Evolutionary conservation across 164 flowering plant genomes (phyloP).

Genomic region (Magnolia officinalis): DNA sequence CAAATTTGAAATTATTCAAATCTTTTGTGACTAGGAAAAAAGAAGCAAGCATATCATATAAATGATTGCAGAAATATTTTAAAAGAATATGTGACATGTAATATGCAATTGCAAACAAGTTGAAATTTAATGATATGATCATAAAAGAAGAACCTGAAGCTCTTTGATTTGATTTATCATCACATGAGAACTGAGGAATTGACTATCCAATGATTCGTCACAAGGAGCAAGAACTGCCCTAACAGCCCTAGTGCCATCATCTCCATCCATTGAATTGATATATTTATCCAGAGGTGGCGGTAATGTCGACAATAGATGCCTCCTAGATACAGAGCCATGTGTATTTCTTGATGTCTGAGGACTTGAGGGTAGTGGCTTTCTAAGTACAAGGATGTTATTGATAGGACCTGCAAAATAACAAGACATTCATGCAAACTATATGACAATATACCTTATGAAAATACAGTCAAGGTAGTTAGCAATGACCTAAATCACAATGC

Average conservation of each 20-base stretch:
- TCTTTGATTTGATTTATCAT: conserved; percentile 54
- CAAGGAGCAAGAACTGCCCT: conserved; percentile 19
- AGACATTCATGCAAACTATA: neutral
- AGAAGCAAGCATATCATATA: neutral
- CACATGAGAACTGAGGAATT: conserved; percentile 37
- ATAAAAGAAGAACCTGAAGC: conserved; percentile 49
- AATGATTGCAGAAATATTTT: too few relatives aligned
- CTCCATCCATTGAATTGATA: conserved; percentile 39
- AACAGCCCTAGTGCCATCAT: conserved; percentile 23
- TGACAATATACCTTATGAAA: neutral
- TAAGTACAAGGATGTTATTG: conserved; percentile 52
- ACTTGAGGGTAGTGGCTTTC: conserved; percentile 22
- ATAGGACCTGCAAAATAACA: conserved; percentile 54
- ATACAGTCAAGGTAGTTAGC: neutral
- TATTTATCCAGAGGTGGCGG: conserved; percentile 71
- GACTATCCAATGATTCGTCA: conserved; percentile 20
- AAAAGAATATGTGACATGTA: too few relatives aligned
- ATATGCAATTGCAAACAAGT: neutral
- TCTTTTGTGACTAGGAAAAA: neutral
- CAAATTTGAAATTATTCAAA: neutral
- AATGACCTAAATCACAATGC: neutral
- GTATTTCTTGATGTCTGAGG: conserved; percentile 18
- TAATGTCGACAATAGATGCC: conserved; percentile 29
- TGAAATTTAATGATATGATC: neutral
- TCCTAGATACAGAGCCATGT: conserved; percentile 34